Base-by-base conservation (phyloP, 2,329 filamentous ascomycete genomes). In the Cordyceps militaris region DNA sequence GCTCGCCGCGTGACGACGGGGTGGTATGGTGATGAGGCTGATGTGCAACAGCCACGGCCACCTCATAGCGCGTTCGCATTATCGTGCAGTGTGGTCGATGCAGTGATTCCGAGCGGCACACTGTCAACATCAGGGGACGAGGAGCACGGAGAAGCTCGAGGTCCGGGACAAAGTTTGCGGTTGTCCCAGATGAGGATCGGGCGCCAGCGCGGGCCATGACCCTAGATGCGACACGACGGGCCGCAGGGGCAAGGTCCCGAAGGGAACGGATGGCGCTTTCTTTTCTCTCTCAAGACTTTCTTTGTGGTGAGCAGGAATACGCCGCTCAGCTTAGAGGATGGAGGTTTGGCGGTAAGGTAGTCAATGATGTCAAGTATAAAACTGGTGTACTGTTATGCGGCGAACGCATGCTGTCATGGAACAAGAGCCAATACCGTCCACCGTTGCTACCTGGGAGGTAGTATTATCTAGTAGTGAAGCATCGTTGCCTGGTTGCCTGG, bases 181-280 rank as follows among this genome's bases (percentile, higher is more conserved):
- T 26, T 36, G 36, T 42, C 24, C 51, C n/a, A 36, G 52, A 47
- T 47, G 42, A 46, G 42, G 52, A 55, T 55, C 42, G 42, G 52
- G 19, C 32, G 30, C 32, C 21, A 23, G 30, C 32, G 2, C 10
- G 40, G 40, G 19, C 32, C 28, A 38, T 34, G 21, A n/a, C 19
- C 32, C 7, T 36, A 42, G 50, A 54, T 46, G 51, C 19, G 30
- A 36, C 19, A 55, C 13, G 30, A 23, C 28, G 21, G 40, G 21
- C 40, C 34, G 40, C 40, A 44, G 30, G 51, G 51, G 24, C 9
- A n/a, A 32, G 26, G 38, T 24, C 13, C 48, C 23, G 23, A 26
- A 30, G 7, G 23, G 34, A 23, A 4, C 7, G 38, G 14, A 28
- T 40, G 23, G 46, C 28, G 32, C 23, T 42, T 19, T 40, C 28